Conservation (phyloP, 2,329 filamentous ascomycete species). For the Zarea fungicola region DNA sequence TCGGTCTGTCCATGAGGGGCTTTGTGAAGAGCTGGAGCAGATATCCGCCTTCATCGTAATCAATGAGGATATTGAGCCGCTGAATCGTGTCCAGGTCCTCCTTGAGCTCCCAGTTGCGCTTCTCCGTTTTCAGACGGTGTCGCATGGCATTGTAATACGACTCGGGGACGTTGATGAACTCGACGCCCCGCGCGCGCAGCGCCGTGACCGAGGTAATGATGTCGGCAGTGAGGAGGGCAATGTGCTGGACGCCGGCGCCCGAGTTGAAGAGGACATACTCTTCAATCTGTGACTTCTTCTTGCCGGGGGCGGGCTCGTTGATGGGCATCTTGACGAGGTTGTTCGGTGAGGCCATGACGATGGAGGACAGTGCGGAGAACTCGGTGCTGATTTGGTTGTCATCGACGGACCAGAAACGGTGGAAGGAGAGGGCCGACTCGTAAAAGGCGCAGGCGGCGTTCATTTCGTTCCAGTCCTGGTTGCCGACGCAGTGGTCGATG, state of each 20-base stretch:
- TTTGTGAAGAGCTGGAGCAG: conserved; percentile 72
- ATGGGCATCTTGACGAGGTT: conserved; percentile 96
- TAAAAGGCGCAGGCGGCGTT: conserved; percentile 64
- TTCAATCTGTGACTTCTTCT: conserved; percentile 91
- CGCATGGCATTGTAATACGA: conserved; percentile 81
- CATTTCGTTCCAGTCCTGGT: conserved; percentile 95
- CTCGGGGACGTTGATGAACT: conserved; percentile 86
- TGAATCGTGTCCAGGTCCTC: conserved; percentile 77
- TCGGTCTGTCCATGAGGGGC: conserved; percentile 90
- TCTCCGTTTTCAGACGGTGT: conserved; percentile 61
- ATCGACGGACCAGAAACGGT: conserved; percentile 96
- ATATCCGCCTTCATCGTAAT: conserved; percentile 92
- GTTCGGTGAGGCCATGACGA: conserved; percentile 86
- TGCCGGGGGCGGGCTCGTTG: conserved; percentile 88
- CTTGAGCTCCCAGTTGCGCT: conserved; percentile 57
- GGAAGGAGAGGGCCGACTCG: conserved; percentile 84
- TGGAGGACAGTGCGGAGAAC: conserved; percentile 79
- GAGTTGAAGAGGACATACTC: conserved; percentile 89
- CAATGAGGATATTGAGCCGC: conserved; percentile 80
- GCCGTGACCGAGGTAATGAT: conserved; percentile 74
- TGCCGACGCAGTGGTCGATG: conserved; percentile 96
- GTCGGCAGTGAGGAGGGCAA: conserved; percentile 75
- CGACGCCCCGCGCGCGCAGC: conserved; percentile 78
- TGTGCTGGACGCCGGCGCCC: conserved; percentile 87
- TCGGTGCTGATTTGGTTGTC: conserved; percentile 90